Conservation (phyloP, 352 stramenopile genomes). For the Phytophthora palmivora region DNA sequence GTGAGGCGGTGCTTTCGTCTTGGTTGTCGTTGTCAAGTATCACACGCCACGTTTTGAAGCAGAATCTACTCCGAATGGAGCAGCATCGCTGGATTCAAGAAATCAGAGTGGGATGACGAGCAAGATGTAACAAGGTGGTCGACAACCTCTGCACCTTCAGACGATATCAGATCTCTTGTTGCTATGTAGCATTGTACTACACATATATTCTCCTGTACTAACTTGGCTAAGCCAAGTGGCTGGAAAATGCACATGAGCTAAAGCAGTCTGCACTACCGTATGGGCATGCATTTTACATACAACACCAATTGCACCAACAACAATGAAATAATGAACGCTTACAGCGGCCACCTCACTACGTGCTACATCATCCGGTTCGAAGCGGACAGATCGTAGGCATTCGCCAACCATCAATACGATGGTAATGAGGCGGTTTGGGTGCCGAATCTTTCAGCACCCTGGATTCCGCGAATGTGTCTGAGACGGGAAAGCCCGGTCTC, state of each 20-base stretch:
- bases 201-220: too few species aligned
- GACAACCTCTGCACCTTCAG: conserved; percentile 7
- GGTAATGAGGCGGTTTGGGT: not conserved
- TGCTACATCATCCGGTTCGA: conserved; percentile 1
- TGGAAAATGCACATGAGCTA: too few species aligned
- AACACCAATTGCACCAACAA: too few species aligned
- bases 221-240: too few species aligned
- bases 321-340: not conserved
- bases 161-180: conserved; percentile 33
- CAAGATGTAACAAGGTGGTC: conserved; percentile 14
- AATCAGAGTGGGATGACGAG: conserved; percentile 16
- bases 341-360: too few species aligned
- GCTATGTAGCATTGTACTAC: conserved; percentile 15
- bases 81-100: conserved; percentile 17
- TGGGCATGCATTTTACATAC: too few species aligned
- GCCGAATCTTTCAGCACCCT: conserved; percentile 1
- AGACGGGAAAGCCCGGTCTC: conserved; percentile 21
- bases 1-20: not conserved
- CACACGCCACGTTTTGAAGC: conserved; percentile 4
- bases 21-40: conserved; percentile 1
- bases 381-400: conserved; percentile 5
- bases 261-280: too few species aligned
- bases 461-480: conserved; percentile 30
- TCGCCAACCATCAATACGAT: conserved; percentile 14
- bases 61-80: not conserved